A percentile compares a stretch with the other conserved stretches of the same genome.
Conservation (phyloP, 768 basidiomycete genomes). For the Lentinula sp. region DNA sequence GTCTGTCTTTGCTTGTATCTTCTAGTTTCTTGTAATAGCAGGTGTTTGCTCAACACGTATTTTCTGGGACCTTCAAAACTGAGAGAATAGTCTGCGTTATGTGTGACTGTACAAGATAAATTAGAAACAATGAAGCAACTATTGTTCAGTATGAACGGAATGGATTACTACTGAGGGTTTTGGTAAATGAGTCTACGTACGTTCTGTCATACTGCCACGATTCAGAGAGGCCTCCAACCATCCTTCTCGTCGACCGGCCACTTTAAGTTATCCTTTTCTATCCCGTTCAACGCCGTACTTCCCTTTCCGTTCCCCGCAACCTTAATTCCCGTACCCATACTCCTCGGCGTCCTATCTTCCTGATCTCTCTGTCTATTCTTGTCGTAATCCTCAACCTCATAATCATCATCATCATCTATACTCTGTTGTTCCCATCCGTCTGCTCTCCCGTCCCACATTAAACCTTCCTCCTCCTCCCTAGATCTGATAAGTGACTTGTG, state of each 20-base stretch:
- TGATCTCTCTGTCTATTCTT: conserved; percentile 5
- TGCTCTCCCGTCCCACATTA: conserved; percentile 16
- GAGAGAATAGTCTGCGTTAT: neutral
- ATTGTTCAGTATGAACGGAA: neutral
- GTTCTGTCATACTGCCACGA: neutral
- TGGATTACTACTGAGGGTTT: neutral
- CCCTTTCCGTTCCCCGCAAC: neutral
- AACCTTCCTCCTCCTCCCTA: conserved; percentile 25
- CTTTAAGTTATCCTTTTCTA: conserved; percentile 49
- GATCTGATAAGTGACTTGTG: conserved; percentile 22
- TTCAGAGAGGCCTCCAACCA: conserved; percentile 42
- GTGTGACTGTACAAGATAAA: neutral
- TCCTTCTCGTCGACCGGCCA: conserved; percentile 56
- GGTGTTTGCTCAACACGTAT: too few species aligned
- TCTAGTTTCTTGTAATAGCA: neutral
- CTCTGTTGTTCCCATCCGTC: conserved; percentile 16
- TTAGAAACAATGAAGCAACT: neutral
- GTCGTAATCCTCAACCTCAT: conserved; percentile 10
- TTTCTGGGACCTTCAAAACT: too few species aligned
- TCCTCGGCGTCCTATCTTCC: neutral
- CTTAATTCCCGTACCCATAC: conserved; percentile 12
- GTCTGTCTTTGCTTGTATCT: neutral
- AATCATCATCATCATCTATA: conserved; percentile 11
- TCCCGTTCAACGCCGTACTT: conserved; percentile 5
- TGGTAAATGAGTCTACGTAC: neutral